Conservation (phyloP, 2,329 filamentous ascomycete genomes). For the Sphaceloma murrayae region DNA sequence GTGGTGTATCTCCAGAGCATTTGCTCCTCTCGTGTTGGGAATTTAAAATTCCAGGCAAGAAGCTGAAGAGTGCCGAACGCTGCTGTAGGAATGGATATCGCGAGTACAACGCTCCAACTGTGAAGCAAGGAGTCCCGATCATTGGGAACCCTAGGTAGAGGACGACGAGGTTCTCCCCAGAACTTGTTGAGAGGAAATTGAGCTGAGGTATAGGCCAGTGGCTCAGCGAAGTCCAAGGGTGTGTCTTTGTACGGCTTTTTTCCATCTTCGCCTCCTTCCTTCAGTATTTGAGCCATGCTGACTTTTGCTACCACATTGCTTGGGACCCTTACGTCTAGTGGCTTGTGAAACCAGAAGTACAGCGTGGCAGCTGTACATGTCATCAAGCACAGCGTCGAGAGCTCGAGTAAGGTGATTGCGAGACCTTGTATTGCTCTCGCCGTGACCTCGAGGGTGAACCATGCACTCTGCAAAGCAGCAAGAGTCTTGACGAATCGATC, state of each 20-base stretch:
- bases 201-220: too few relatives aligned
- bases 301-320: background rate
- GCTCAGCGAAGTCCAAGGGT: constrained; percentile 2
- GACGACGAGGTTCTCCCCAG: background rate
- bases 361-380: background rate
- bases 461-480: background rate
- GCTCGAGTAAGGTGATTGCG: background rate
- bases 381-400: background rate
- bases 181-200: background rate
- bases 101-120: background rate
- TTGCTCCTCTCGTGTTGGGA: background rate
- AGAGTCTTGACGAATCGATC: background rate
- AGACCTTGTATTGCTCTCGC: background rate
- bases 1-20: background rate
- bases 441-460: background rate
- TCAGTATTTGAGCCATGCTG: background rate
- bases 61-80: background rate
- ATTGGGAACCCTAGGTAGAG: background rate
- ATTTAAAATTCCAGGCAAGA: background rate
- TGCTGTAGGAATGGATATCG: too few relatives aligned
- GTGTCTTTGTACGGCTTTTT: background rate
- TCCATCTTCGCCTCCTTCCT: background rate
- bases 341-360: background rate
- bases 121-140: background rate
- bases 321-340: background rate